Evolutionary conservation across 73 alveolate species (phyloP).

Genomic region (Paramecium sexaurelia): DNA sequence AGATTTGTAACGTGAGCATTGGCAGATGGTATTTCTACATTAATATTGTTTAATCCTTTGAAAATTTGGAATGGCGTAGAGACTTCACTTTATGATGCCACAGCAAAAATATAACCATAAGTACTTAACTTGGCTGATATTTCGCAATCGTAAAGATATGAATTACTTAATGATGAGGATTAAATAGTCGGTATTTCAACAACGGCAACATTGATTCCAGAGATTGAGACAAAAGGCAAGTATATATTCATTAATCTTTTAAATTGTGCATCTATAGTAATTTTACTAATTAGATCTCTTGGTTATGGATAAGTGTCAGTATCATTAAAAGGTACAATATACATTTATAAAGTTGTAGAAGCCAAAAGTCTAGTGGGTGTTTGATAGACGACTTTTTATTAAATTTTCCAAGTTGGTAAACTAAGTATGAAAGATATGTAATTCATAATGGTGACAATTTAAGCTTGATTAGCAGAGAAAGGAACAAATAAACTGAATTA

Average conservation of each 20-base stretch:
- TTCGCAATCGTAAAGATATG: constrained; percentile 20
- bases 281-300: neutral
- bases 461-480: constrained; percentile 5
- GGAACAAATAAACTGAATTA: neutral
- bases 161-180: neutral
- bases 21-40: neutral
- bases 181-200: neutral
- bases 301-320: constrained; percentile 40
- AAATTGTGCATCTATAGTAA: neutral
- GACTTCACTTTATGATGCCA: neutral
- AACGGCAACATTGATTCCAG: neutral
- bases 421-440: neutral
- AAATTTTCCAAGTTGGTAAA: neutral
- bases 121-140: neutral
- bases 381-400: neutral
- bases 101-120: neutral
- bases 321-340: constrained; percentile 35
- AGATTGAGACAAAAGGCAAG: neutral
- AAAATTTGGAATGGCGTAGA: constrained; percentile 44
- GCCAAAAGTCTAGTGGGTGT: neutral
- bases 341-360: neutral
- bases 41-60: constrained; percentile 10
- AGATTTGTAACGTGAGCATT: neutral
- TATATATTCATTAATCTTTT: neutral
- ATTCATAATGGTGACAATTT: neutral